These are phyloP conservation scores for Bassia scoparia DNA, from an alignment of 148 eudicot species.

Conservation along the genomic window DNA sequence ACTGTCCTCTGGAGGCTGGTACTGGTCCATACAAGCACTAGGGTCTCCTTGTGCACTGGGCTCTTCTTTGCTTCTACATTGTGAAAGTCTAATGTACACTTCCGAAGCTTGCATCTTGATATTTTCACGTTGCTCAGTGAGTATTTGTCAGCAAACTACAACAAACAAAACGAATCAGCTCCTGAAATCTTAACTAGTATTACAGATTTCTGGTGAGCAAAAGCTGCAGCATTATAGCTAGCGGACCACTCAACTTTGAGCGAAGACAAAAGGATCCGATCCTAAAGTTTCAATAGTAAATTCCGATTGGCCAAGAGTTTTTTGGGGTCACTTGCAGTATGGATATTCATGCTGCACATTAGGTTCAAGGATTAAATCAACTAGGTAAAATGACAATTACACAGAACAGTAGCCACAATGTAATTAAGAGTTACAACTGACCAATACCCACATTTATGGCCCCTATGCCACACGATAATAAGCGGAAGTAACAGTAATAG, in stretches of 20 bases:
- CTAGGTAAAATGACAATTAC: background rate
- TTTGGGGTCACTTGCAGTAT: background rate
- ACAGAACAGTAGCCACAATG: background rate
- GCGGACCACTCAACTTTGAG: background rate
- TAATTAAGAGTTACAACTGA: background rate
- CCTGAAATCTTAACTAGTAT: background rate
- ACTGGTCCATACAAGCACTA: slow-evolving; percentile 65
- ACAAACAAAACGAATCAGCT: background rate
- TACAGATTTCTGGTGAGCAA: background rate
- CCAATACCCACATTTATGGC: background rate
- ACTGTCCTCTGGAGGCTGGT: slow-evolving; percentile 43
- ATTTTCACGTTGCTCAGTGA: slow-evolving; percentile 57
- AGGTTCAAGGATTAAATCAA: background rate
- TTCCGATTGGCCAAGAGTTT: background rate
- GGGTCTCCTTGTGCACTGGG: slow-evolving; percentile 66
- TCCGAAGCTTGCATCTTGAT: slow-evolving; percentile 63
- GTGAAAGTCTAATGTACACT: slow-evolving; percentile 39
- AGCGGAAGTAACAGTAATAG: background rate
- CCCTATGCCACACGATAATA: background rate
- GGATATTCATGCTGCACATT: background rate
- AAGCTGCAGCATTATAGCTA: background rate
- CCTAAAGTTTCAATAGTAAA: background rate
- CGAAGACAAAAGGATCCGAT: slow-evolving; percentile 4
- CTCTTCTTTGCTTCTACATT: slow-evolving; percentile 31
- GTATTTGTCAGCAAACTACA: slow-evolving; percentile 57